Evolutionary conservation across 164 flowering plant genomes (phyloP).

Genomic region (Vitis labrusca): DNA sequence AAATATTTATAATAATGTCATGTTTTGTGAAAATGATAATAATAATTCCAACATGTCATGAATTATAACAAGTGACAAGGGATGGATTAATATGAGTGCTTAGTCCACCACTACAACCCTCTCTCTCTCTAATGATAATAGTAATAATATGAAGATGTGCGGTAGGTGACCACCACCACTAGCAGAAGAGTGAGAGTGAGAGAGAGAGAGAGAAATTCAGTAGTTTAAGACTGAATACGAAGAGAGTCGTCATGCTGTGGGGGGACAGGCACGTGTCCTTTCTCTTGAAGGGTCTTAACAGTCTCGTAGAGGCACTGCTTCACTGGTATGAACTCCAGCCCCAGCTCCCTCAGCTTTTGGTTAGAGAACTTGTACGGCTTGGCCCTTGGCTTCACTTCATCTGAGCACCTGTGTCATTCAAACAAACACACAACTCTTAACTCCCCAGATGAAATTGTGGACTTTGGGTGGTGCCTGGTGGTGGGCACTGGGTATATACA

Average conservation of each 20-base stretch:
- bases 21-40: too few species aligned
- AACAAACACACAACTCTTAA: neutral
- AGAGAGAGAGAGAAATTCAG: neutral
- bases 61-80: too few species aligned
- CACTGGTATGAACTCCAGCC: conserved; percentile 74
- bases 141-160: too few species aligned
- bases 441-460: too few species aligned
- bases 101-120: too few species aligned
- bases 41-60: too few species aligned
- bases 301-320: conserved; percentile 69
- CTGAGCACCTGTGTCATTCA: conserved; percentile 69
- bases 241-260: conserved; percentile 31
- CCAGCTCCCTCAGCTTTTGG: conserved; percentile 78
- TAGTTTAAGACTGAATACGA: conserved; percentile 19
- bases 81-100: too few species aligned
- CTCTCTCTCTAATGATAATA: too few species aligned
- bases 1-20: too few species aligned
- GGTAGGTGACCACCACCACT: too few species aligned
- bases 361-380: conserved; percentile 89
- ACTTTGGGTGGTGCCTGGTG: too few species aligned
- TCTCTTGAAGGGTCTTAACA: conserved; percentile 75
- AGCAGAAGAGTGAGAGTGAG: neutral
- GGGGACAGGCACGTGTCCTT: conserved; percentile 69
- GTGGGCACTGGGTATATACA: too few species aligned
- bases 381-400: conserved; percentile 78